Base-by-base conservation (phyloP, 768 basidiomycete species). In the Bullera alba region DNA sequence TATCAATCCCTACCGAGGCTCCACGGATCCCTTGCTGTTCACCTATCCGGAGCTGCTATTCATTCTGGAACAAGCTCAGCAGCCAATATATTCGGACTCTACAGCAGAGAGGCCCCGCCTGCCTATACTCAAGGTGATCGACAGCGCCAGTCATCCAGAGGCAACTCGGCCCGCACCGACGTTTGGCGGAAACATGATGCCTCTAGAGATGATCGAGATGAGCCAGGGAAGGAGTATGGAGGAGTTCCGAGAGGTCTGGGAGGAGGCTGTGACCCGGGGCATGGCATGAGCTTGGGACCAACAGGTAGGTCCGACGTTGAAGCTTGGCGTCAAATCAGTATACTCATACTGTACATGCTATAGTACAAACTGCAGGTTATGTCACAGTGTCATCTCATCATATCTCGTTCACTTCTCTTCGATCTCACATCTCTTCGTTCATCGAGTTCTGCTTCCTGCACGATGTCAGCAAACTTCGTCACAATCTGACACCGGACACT, bases 21-120 rank as follows among this genome's bases (percentile, higher is more conserved):
- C 80, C 30, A 95, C 93, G n/a, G 91, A 96, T 61, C 70, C 89
- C 0, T 79, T 93, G 0, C 76, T 95, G 16, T 96, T 93, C 74
- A 79, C 79, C 1, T 96, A 88, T 65, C 79, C 83, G 39, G 85
- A 89, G 23, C 80, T 96, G 0, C 73, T 74, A 30, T 73, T 83
- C 5, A 48, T 66, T 27, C 34, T 54, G 4, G 37, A 46, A 8
- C 23, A 37, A 3, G 29, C n/a, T 16, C 45, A 2, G 3, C 8
- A 27, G 10, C n/a, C 27, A 1, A 3, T 4, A 16, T 17, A 27
- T 34, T 19, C 29, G 27, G 45, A 1, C 22, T 17, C 21, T n/a
- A 32, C 10, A 23, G 30, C 8, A 21, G 29, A 1, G 48, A 30
- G 22, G 16, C 34, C 22, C 48, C 23, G 56, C 41, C 35, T 69